Percentiles rank a stretch among this genome's conserved stretches.
These are phyloP conservation scores for Alnus rubra DNA, from an alignment of 306 rosid species.

Conservation along the genomic window DNA sequence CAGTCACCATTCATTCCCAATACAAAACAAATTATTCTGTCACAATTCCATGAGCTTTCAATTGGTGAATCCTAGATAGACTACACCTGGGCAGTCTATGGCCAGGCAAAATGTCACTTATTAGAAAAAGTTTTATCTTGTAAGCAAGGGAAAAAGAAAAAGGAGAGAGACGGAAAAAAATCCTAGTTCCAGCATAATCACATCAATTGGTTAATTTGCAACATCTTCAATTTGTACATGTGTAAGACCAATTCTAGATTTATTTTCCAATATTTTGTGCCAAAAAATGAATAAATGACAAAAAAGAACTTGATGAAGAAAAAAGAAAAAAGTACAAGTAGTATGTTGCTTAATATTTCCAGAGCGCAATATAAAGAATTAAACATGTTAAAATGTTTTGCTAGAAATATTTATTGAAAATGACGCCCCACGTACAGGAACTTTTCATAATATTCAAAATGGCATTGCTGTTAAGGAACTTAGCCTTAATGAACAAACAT, in stretches of 20 bases:
- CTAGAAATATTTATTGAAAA: background rate
- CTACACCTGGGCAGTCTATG: too few species aligned
- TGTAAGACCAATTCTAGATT: background rate
- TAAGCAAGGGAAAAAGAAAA: too few species aligned
- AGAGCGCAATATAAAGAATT: background rate
- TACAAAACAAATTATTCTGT: background rate
- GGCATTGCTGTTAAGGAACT: background rate
- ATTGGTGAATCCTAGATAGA: too few species aligned
- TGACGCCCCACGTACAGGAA: background rate
- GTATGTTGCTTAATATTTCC: background rate
- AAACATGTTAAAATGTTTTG: background rate
- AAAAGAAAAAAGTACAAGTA: background rate
- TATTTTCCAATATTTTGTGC: background rate
- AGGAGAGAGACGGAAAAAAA: too few species aligned
- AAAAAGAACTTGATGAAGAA: background rate
- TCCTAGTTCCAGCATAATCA: too few species aligned
- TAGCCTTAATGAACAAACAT: conserved; percentile 7
- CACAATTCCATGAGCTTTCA: too few species aligned
- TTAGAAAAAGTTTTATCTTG: too few species aligned
- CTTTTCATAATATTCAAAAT: conserved; percentile 15
- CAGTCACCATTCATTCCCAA: background rate
- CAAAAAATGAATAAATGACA: background rate
- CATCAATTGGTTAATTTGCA: too few species aligned
- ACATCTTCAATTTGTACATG: background rate
- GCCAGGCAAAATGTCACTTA: too few species aligned